phyloP scores from a whole-genome alignment of 2,329 filamentous ascomycete genomes.

The Penicillium brevicompactum region DNA sequence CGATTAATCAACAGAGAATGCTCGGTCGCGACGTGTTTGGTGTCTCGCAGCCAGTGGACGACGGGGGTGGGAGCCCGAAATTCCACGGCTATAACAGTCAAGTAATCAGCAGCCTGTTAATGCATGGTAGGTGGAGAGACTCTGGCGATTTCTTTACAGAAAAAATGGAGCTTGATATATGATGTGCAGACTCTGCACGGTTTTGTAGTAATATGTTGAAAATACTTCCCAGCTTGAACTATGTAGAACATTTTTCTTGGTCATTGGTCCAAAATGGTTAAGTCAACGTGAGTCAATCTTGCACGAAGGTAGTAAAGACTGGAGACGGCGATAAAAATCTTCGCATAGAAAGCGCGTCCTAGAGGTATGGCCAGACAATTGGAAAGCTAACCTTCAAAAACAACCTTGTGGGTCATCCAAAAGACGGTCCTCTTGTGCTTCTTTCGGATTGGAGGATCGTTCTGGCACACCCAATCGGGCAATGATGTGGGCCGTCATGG shows the following conservation, averaged over 20 bases:
- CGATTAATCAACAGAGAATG: constrained; percentile 20
- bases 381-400: too few relatives aligned
- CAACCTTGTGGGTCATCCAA: too few relatives aligned
- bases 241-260: too few relatives aligned
- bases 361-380: too few relatives aligned
- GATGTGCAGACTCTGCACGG: background rate
- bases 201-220: background rate
- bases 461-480: background rate
- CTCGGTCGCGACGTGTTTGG: constrained; percentile 20
- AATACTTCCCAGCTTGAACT: too few relatives aligned
- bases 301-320: too few relatives aligned
- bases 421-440: too few relatives aligned
- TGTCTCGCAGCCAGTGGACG: constrained; percentile 22
- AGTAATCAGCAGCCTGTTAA: constrained; percentile 17
- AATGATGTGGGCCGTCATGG: background rate
- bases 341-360: too few relatives aligned
- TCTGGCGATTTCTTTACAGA: constrained; percentile 15
- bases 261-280: too few relatives aligned
- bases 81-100: constrained; percentile 29
- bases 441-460: background rate
- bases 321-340: too few relatives aligned
- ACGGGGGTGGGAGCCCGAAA: constrained; percentile 25
- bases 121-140: constrained; percentile 19
- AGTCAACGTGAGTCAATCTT: too few relatives aligned
- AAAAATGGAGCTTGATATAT: constrained; percentile 6